Evolutionary conservation across 176 grass and related monocot species (phyloP).

Genomic region (Carex myosuroides): DNA sequence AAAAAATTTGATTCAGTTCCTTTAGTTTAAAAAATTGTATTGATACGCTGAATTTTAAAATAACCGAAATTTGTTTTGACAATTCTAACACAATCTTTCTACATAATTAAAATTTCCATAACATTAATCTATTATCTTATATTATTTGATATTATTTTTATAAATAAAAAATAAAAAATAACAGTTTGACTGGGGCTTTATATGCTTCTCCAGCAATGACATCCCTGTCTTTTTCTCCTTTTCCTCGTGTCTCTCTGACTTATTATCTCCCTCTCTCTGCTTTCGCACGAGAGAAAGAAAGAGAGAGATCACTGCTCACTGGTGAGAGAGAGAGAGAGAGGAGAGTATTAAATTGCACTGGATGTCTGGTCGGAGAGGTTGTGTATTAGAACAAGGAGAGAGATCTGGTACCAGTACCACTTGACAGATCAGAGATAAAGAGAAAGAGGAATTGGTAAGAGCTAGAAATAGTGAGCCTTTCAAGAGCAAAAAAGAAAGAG

Average conservation of each 20-base stretch:
- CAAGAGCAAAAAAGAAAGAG: not conserved
- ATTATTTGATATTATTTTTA: no score
- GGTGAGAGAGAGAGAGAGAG: not conserved
- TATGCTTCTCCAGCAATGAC: not conserved
- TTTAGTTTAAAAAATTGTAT: no score
- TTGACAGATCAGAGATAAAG: not conserved
- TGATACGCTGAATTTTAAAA: no score
- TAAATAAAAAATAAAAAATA: no score
- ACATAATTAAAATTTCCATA: no score
- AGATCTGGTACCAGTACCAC: not conserved
- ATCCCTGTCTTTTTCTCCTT: not conserved
- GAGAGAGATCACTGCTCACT: no score
- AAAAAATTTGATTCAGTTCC: no score
- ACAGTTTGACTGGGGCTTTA: not conserved
- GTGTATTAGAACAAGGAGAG: not conserved
- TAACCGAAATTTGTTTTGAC: no score
- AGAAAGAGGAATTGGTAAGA: not conserved
- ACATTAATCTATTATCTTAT: no score
- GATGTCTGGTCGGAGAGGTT: slow-evolving; percentile 6
- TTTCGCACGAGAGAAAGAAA: slow-evolving; percentile 5
- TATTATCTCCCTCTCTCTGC: not conserved
- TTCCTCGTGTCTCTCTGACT: slow-evolving; percentile 9
- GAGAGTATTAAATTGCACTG: slow-evolving; percentile 1
- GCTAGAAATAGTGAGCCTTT: not conserved
- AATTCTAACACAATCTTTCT: no score